Evolutionary conservation across 2,329 filamentous ascomycete genomes (phyloP).

Genomic region (Colletotrichum tropicale): DNA sequence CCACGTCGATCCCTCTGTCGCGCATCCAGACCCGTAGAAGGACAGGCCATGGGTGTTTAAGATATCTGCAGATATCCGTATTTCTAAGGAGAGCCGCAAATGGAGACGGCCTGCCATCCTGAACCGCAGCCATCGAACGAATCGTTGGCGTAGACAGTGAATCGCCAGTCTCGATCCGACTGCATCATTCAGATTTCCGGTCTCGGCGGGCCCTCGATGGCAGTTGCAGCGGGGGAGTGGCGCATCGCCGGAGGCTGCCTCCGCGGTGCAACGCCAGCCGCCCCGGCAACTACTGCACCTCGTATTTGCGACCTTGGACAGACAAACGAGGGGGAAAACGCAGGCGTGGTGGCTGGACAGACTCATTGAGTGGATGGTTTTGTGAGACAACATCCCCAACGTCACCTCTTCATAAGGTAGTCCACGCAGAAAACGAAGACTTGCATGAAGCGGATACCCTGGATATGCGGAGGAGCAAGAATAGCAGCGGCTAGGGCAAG

Average conservation of each 20-base stretch:
- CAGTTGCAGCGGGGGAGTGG: not conserved
- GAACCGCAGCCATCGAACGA: not conserved
- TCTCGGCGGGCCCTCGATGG: not conserved
- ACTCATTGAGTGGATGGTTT: not conserved
- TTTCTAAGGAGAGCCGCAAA: not conserved
- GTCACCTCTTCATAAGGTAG: not conserved
- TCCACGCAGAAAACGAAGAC: not conserved
- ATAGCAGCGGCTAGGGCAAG: not conserved
- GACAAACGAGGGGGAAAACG: no score
- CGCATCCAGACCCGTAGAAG: not conserved
- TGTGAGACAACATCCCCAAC: not conserved
- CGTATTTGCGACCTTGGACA: conserved; percentile 7
- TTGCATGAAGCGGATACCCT: not conserved
- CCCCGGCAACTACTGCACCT: conserved; percentile 1
- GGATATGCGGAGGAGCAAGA: not conserved
- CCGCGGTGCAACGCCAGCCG: conserved; percentile 14
- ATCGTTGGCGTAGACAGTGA: not conserved
- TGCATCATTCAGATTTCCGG: not conserved
- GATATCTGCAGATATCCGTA: not conserved
- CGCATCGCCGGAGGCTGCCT: not conserved
- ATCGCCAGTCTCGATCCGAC: not conserved
- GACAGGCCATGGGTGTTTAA: not conserved
- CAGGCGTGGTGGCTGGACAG: not conserved
- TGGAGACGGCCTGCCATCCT: not conserved
- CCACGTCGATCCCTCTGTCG: not conserved